Conservation (phyloP, 176 grass and related monocot species). For the Avena atlantica region DNA sequence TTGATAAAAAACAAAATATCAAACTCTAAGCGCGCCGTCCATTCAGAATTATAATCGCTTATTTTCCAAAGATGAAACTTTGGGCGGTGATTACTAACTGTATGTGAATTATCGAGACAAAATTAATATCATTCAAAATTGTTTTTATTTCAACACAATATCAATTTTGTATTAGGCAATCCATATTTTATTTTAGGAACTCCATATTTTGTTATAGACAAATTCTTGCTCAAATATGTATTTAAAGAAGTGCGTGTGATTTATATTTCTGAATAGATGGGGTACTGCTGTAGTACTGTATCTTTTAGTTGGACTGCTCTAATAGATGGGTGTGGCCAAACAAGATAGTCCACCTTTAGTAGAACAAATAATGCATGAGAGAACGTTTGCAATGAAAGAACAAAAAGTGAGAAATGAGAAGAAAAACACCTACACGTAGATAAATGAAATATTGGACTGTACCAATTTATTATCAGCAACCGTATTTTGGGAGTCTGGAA, state of each 20-base stretch:
- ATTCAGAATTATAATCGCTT: not conserved
- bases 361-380: not conserved
- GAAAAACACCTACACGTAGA: not conserved
- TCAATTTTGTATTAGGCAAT: not conserved
- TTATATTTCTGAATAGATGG: not conserved
- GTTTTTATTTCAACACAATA: not conserved
- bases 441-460: not conserved
- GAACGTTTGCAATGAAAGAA: not conserved
- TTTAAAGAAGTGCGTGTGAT: not conserved
- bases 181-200: not conserved
- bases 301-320: not conserved
- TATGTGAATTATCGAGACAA: not conserved
- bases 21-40: not conserved
- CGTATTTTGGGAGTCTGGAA: not conserved
- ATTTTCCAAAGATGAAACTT: not conserved
- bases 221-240: not conserved
- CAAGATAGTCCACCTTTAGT: not conserved
- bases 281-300: not conserved
- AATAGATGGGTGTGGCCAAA: not conserved
- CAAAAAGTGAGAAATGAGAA: not conserved
- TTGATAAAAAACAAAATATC: not conserved
- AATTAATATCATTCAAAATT: not conserved
- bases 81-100: not conserved
- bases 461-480: not conserved
- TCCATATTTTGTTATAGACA: not conserved